A percentile compares a stretch with the other conserved stretches of the same genome.
These are phyloP conservation scores for Parathielavia hyrcaniae DNA, from an alignment of 495 filamentous ascomycete genomes.

Conservation along the genomic window DNA sequence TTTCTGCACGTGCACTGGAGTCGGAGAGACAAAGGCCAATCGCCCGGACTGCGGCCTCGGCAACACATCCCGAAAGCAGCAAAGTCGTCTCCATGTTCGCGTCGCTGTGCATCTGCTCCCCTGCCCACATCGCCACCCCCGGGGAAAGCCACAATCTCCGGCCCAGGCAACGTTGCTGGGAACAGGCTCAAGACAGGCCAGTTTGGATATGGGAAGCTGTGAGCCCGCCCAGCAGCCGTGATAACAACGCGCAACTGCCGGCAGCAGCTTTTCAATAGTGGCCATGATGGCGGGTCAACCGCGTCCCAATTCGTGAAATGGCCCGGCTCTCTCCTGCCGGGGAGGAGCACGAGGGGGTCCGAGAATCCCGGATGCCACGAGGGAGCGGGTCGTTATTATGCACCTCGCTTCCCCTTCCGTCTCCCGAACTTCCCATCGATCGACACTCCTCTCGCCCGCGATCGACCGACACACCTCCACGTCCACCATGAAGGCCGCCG, in stretches of 20 bases:
- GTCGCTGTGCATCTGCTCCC: too few species aligned
- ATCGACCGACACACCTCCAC: not conserved
- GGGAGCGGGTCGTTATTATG: not conserved
- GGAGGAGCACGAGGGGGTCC: not conserved
- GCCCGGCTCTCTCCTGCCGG: not conserved
- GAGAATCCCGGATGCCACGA: not conserved
- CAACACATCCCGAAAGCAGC: too few species aligned
- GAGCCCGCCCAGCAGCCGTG: too few species aligned
- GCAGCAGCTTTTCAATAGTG: not conserved
- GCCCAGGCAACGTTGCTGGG: not conserved
- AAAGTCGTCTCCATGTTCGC: too few species aligned
- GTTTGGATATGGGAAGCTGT: too few species aligned
- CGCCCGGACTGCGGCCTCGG: too few species aligned
- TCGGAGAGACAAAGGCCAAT: too few species aligned
- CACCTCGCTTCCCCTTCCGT: not conserved
- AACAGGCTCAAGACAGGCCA: not conserved
- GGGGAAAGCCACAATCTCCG: too few species aligned
- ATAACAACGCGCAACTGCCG: not conserved
- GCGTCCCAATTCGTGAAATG: not conserved
- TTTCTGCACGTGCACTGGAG: too few species aligned
- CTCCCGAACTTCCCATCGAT: not conserved
- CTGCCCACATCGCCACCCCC: too few species aligned
- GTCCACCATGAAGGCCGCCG: constrained; percentile 12
- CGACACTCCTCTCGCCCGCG: not conserved
- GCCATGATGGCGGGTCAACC: not conserved